Conservation (phyloP, 768 basidiomycete species). For the Leccinum olivaceopallidum region DNA sequence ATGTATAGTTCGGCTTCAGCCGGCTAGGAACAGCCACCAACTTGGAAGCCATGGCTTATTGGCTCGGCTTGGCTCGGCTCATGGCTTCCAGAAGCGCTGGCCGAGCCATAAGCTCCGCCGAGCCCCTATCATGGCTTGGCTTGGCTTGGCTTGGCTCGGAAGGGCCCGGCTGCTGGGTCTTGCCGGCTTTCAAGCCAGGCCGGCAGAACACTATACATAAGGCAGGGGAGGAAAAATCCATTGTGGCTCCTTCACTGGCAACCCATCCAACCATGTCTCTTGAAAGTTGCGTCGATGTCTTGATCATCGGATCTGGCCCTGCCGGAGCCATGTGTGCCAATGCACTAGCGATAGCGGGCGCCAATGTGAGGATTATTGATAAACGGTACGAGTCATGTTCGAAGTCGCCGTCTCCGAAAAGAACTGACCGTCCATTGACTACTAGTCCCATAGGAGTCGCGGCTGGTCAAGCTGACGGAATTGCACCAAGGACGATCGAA, state of each 20-base stretch:
- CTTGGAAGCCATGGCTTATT: not conserved
- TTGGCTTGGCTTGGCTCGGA: not conserved
- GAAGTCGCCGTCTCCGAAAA: not conserved
- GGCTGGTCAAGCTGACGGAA: not conserved
- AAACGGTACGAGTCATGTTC: not conserved
- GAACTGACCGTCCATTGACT: not conserved
- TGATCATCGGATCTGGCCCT: not conserved
- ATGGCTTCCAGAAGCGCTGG: not conserved
- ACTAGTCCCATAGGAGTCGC: not conserved
- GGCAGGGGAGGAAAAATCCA: not conserved
- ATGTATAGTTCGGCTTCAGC: not conserved
- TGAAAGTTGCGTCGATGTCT: not conserved
- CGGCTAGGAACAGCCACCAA: not conserved
- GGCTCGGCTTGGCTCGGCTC: not conserved
- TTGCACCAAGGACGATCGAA: not conserved
- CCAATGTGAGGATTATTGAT: not conserved
- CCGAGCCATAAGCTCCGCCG: not conserved
- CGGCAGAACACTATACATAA: not conserved
- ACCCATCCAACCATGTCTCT: not conserved
- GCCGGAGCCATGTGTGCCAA: not conserved
- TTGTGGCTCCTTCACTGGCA: not conserved
- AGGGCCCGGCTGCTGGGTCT: not conserved
- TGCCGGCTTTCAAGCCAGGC: not conserved
- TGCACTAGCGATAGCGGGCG: not conserved
- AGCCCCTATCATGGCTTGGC: not conserved